Percentiles rank a stretch among this genome's conserved stretches.
phyloP scores from a whole-genome alignment of 2,329 filamentous ascomycete species.

The Claviceps quebecensis region DNA sequence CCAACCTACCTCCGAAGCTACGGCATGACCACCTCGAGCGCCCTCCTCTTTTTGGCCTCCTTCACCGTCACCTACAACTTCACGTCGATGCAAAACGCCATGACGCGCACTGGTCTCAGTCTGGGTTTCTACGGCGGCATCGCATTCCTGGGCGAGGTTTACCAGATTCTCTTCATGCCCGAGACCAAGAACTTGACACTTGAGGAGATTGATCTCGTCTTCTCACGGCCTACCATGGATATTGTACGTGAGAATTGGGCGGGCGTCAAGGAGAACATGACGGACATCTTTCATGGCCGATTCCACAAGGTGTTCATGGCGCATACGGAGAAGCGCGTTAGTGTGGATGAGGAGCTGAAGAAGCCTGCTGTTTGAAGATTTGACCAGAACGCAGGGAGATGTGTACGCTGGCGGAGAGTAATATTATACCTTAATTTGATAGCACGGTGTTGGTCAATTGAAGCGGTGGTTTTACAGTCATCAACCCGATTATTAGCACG shows the following conservation, averaged over 20 bases:
- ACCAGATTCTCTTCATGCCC: slow-evolving; percentile 63
- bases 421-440: no score
- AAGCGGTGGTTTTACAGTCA: no score
- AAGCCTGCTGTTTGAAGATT: slow-evolving; percentile 1
- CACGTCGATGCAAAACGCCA: slow-evolving; percentile 52
- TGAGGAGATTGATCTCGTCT: slow-evolving; percentile 58
- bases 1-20: slow-evolving; percentile 59
- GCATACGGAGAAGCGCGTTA: slow-evolving; percentile 10
- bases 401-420: no score
- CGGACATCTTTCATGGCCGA: slow-evolving; percentile 11
- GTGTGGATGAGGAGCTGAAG: slow-evolving; percentile 5
- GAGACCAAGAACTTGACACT: slow-evolving; percentile 56
- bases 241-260: slow-evolving; percentile 45
- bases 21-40: slow-evolving; percentile 58
- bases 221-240: slow-evolving; percentile 47
- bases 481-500: no score
- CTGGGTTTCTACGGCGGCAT: slow-evolving; percentile 65
- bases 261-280: slow-evolving; percentile 18
- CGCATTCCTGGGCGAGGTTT: slow-evolving; percentile 54
- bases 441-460: no score
- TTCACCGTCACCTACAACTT: slow-evolving; percentile 70
- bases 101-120: slow-evolving; percentile 49
- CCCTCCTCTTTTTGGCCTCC: slow-evolving; percentile 53
- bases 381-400: no score
- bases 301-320: slow-evolving; percentile 13